phyloP scores from a whole-genome alignment of 192 early-diverging fungal genomes.

The Coemansia asiatica region DNA sequence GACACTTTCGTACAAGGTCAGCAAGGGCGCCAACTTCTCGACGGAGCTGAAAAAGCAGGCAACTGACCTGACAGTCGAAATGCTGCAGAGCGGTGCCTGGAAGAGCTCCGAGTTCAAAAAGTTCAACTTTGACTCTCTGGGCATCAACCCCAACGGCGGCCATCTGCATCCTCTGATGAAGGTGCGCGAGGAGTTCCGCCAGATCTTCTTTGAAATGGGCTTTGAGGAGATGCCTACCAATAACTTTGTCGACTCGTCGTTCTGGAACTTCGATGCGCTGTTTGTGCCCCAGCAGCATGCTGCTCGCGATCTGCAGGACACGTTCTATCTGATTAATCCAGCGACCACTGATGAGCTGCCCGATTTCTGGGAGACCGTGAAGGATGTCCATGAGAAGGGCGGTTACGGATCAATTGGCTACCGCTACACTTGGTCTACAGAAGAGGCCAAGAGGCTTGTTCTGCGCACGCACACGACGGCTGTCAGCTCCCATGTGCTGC shows the following conservation, averaged over 20 bases:
- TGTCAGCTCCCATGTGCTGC: constrained; percentile 87
- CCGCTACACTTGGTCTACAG: constrained; percentile 87
- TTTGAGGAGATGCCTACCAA: constrained; percentile 99
- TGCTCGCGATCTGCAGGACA: constrained; percentile 83
- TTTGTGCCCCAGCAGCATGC: constrained; percentile 99
- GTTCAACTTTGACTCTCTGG: constrained; percentile 95
- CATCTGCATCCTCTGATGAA: constrained; percentile 98
- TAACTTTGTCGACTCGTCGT: constrained; percentile 93
- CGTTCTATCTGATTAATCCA: constrained; percentile 74
- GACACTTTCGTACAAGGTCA: constrained; percentile 75
- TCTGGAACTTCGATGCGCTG: constrained; percentile 99
- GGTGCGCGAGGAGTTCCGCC: constrained; percentile 96
- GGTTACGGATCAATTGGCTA: constrained; percentile 96
- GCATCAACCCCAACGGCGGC: constrained; percentile 78
- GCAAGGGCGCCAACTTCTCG: constrained; percentile 88
- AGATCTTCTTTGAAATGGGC: constrained; percentile 99
- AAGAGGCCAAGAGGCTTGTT: constrained; percentile 89
- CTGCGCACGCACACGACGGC: constrained; percentile 98
- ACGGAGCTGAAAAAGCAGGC: constrained; percentile 82
- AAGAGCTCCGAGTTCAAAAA: constrained; percentile 93
- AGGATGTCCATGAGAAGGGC: constrained; percentile 87
- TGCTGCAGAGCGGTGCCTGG: constrained; percentile 92
- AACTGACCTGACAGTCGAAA: constrained; percentile 92
- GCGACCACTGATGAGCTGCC: constrained; percentile 69
- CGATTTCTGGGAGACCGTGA: constrained; percentile 90